These are phyloP conservation scores for Amanita exitialis DNA, from an alignment of 768 basidiomycete species.

Conservation along the genomic window DNA sequence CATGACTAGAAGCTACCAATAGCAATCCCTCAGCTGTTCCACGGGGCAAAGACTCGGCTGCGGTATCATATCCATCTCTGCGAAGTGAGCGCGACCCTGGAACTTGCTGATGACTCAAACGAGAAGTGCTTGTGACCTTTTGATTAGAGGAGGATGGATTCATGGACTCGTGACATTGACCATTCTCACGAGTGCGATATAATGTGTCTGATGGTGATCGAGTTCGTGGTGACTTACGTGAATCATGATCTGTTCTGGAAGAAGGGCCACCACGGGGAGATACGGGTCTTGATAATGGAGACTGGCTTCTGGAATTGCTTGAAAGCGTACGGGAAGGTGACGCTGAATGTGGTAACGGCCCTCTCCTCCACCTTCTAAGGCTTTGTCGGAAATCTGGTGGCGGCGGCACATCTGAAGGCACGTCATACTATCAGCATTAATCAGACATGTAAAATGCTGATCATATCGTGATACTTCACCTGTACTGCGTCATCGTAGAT, in stretches of 20 bases:
- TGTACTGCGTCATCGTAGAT: constrained; percentile 78
- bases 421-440: constrained; percentile 43
- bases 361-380: constrained; percentile 17
- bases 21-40: neutral
- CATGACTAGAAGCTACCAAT: neutral
- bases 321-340: constrained; percentile 19
- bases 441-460: constrained; percentile 2
- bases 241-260: neutral
- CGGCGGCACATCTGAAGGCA: constrained; percentile 30
- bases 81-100: neutral
- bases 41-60: neutral
- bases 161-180: neutral
- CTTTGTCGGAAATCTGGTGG: constrained; percentile 20
- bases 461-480: constrained; percentile 30
- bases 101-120: neutral
- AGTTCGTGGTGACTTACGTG: constrained; percentile 7
- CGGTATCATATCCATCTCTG: neutral
- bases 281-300: neutral
- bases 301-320: neutral
- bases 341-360: constrained; percentile 11
- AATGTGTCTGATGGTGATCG: constrained; percentile 23
- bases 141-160: too few relatives aligned
- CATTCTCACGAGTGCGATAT: constrained; percentile 19
- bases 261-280: neutral
- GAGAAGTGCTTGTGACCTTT: neutral